Conservation (phyloP, 2,329 filamentous ascomycete genomes). For the Karstenula rhodostoma region DNA sequence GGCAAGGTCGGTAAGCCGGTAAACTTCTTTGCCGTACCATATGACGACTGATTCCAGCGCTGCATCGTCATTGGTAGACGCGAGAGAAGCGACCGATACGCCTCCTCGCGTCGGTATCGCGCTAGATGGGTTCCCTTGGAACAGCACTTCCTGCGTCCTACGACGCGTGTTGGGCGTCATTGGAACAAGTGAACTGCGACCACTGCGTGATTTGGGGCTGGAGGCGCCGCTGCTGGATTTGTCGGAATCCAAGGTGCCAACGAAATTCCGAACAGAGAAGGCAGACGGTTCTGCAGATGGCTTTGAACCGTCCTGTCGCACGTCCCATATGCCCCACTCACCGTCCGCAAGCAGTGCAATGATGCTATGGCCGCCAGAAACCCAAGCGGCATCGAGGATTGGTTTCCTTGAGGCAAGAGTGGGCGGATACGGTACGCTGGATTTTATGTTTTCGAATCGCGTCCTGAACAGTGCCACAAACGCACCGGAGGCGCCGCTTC, state of each 20-base stretch:
- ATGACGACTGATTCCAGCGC: conserved; percentile 56
- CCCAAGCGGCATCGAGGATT: conserved; percentile 59
- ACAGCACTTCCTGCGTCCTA: conserved; percentile 55
- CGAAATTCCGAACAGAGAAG: conserved; percentile 40
- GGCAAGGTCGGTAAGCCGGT: conserved; percentile 55
- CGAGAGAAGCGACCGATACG: conserved; percentile 50
- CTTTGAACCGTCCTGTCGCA: conserved; percentile 47
- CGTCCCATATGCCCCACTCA: conserved; percentile 63
- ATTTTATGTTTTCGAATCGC: conserved; percentile 42
- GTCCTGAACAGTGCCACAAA: conserved; percentile 46
- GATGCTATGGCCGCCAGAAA: conserved; percentile 55
- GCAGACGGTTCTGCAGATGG: conserved; percentile 37
- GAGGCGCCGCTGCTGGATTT: conserved; percentile 27
- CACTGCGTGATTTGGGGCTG: conserved; percentile 44
- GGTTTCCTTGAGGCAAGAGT: conserved; percentile 54
- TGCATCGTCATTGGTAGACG: conserved; percentile 39
- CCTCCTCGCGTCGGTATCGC: conserved; percentile 51
- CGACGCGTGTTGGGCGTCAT: conserved; percentile 62
- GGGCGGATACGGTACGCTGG: conserved; percentile 30
- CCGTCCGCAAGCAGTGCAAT: conserved; percentile 59
- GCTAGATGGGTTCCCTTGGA: conserved; percentile 50
- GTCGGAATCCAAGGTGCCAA: conserved; percentile 39
- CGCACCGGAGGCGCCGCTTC: conserved; percentile 29
- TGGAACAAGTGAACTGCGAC: conserved; percentile 52
- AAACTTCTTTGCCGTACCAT: conserved; percentile 56